Base-by-base conservation (phyloP, 768 basidiomycete species). In the Lyophyllum decastes region DNA sequence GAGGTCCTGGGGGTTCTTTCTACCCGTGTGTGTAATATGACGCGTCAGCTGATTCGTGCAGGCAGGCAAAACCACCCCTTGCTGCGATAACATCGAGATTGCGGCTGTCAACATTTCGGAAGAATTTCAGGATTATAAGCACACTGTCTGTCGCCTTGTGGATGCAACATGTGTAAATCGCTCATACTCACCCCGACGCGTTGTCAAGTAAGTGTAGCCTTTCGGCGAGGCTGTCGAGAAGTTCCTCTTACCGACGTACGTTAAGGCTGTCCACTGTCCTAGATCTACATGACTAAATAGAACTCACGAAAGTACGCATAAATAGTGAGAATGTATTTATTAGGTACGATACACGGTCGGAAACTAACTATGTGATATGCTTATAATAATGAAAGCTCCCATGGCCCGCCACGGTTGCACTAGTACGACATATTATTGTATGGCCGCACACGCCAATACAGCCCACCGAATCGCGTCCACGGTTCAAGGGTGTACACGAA, bases 401-500 rank as follows among this genome's bases (percentile, higher is more conserved):
- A 16, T 38, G 35, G 35, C 35, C 35, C 35, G 35, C 35, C 9
- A 38, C 35, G 17, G 34, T 2, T 22, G 4, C 30, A 16, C 43
- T 62, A 62, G 43, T 62, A 62, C 2, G 57, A 53, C 57, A 62
- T 62, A n/a, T 58, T 52, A 21, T 25, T 38, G 35, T 62, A 55
- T n/a, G 61, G 61, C 17, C 61, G 59, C 11, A 47, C 52, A 12
- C 49, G 58, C 82, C 83, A 84, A 63, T 81, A 84, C 33, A 82
- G 47, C 26, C 66, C 67, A 25, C 68, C 67, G 12, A 67, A 71
- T 7, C 53, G 57, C 8, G 86, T 84, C 85, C 84, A 87, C 11
- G 73, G 64, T n/a, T 65, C 61, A 11, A 91, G 74, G n/a, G 78
- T 74, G 49, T 68, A 81, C 7, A 75, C 64, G 64, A 92, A 93